Conservation (phyloP, 192 early-diverging fungal genomes). For the Obelidium mucronatum region DNA sequence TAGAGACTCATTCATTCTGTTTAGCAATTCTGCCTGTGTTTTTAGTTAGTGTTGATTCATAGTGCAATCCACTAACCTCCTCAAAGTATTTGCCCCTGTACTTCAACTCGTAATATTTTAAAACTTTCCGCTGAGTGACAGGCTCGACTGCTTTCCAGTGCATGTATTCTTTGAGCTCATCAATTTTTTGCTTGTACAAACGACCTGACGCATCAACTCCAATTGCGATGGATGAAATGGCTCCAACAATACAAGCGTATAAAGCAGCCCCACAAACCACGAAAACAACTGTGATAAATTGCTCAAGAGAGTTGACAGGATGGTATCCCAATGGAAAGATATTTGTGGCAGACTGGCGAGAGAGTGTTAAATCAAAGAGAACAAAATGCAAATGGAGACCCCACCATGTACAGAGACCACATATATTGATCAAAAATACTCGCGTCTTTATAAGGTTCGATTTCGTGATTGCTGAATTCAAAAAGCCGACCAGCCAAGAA, state of each 20-base stretch:
- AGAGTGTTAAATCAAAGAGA: neutral
- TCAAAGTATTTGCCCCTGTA: conserved; percentile 60
- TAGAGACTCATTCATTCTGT: conserved; percentile 52
- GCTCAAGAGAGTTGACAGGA: conserved; percentile 7
- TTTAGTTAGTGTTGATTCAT: conserved; percentile 22
- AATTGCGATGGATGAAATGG: conserved; percentile 27
- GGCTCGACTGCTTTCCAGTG: conserved; percentile 10
- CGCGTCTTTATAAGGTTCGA: neutral
- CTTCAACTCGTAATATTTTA: conserved; percentile 40
- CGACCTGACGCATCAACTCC: conserved; percentile 35
- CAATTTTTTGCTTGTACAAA: conserved; percentile 41
- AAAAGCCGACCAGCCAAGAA: conserved; percentile 30
- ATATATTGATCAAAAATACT: conserved; percentile 22
- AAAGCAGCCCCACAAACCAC: conserved; percentile 15
- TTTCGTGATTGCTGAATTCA: conserved; percentile 18
- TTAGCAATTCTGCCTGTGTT: conserved; percentile 39
- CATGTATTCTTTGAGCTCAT: conserved; percentile 48
- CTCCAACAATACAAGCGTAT: conserved; percentile 33
- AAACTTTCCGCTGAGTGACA: conserved; percentile 21
- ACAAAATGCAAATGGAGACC: neutral
- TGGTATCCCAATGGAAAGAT: conserved; percentile 14
- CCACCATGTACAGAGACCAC: conserved; percentile 24
- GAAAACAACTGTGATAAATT: neutral
- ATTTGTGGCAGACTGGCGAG: conserved; percentile 12
- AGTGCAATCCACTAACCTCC: conserved; percentile 45